Conservation (phyloP, 2,329 filamentous ascomycete species). For the Fusarium secorum region DNA sequence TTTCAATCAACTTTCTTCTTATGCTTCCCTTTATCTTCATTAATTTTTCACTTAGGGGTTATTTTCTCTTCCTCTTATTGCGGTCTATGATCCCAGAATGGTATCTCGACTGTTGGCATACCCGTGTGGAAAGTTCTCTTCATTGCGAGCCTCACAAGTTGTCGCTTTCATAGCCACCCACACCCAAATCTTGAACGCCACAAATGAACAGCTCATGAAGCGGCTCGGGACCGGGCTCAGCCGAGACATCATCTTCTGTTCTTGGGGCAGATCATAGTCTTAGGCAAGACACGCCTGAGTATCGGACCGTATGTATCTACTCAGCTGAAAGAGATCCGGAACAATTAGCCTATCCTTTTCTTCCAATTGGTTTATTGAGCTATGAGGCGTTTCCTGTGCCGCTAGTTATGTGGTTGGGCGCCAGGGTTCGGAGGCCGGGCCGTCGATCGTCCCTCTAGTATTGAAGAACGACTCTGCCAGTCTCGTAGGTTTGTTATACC, state of each 20-base stretch:
- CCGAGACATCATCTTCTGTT: background rate
- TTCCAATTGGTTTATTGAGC: background rate
- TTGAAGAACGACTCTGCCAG: background rate
- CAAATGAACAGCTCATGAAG: background rate
- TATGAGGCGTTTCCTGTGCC: background rate
- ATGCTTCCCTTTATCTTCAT: too few species aligned
- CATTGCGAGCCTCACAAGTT: rapidly evolving
- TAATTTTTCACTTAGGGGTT: too few species aligned
- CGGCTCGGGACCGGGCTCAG: background rate
- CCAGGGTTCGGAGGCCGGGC: background rate
- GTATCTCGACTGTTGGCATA: rapidly evolving
- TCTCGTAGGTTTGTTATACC: rapidly evolving
- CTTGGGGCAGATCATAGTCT: background rate
- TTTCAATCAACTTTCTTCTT: too few species aligned
- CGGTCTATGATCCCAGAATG: rapidly evolving
- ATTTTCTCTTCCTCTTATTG: background rate
- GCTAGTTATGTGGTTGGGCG: background rate
- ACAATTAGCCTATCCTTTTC: rapidly evolving
- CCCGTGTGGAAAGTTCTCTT: rapidly evolving
- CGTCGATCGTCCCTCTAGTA: rapidly evolving
- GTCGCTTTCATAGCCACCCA: background rate
- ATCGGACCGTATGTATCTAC: background rate
- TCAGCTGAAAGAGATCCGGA: background rate
- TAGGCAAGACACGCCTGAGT: background rate
- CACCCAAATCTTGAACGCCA: background rate